phyloP scores from a whole-genome alignment of 1,284 basidiomycete genomes.

The Rhodotorula mucilaginosa region DNA sequence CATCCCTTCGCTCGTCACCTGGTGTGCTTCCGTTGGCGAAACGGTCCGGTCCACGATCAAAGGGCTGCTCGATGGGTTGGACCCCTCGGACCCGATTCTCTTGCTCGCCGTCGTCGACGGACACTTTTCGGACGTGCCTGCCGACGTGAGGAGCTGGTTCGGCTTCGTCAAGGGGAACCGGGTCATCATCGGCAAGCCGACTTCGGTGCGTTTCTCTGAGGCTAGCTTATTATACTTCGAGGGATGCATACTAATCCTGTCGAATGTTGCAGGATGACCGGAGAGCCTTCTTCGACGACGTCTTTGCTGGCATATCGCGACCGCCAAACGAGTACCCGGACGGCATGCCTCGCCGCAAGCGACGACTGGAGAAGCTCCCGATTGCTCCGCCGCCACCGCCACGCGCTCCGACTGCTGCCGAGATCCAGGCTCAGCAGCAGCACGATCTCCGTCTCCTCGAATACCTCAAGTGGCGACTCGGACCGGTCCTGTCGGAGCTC shows the following conservation, averaged over 20 bases:
- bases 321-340: slow-evolving; percentile 90
- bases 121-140: slow-evolving; percentile 65
- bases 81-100: slow-evolving; percentile 87
- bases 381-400: slow-evolving; percentile 88
- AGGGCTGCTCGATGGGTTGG: slow-evolving; percentile 84
- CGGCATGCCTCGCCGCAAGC: slow-evolving; percentile 76
- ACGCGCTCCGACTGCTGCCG: slow-evolving; percentile 73
- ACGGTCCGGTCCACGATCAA: slow-evolving; percentile 79
- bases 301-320: slow-evolving; percentile 65
- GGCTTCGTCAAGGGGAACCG: slow-evolving; percentile 73
- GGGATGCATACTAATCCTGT: neutral
- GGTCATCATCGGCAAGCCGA: slow-evolving; percentile 62
- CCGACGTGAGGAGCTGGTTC: slow-evolving; percentile 89
- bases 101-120: slow-evolving; percentile 86
- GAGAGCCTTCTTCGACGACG: slow-evolving; percentile 71
- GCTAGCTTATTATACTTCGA: neutral
- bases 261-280: slow-evolving; percentile 56
- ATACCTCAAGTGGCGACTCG: slow-evolving; percentile 79
- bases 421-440: slow-evolving; percentile 78
- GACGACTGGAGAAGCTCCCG: slow-evolving; percentile 80
- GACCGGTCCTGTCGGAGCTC: slow-evolving; percentile 81
- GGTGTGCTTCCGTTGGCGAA: slow-evolving; percentile 82
- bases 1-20: slow-evolving; percentile 82
- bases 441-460: slow-evolving; percentile 76
- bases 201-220: slow-evolving; percentile 45